A percentile compares a stretch with the other conserved stretches of the same genome.
phyloP scores from a whole-genome alignment of 2,329 filamentous ascomycete species.

The Ilyonectria destructans region DNA sequence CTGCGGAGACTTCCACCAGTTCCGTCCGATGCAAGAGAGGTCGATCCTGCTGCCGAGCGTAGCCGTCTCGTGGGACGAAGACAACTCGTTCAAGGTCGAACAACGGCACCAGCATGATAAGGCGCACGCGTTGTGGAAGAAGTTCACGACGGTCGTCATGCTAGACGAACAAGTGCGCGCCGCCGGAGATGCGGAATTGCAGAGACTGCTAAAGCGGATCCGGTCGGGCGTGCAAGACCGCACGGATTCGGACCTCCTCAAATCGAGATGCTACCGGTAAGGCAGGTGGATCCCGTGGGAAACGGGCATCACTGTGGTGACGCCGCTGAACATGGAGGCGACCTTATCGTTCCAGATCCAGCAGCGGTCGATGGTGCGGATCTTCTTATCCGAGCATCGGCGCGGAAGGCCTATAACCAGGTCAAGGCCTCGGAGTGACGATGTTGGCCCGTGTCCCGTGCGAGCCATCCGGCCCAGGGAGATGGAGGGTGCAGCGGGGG shows the following conservation, averaged over 20 bases:
- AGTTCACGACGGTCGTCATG: conserved; percentile 30
- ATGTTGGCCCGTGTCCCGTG: no score
- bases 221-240: not conserved
- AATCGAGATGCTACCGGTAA: not conserved
- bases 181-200: not conserved
- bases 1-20: conserved; percentile 26
- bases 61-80: not conserved
- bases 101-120: conserved; percentile 27
- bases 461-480: no score
- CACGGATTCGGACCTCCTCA: not conserved
- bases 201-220: not conserved
- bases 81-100: conserved; percentile 12
- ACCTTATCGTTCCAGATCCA: not conserved
- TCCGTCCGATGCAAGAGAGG: conserved; percentile 19
- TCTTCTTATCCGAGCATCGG: not conserved
- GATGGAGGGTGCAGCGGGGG: no score
- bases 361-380: not conserved
- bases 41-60: conserved; percentile 15
- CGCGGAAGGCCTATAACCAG: no score
- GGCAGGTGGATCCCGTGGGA: not conserved
- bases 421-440: no score
- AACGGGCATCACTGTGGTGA: conserved; percentile 5
- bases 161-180: conserved; percentile 18
- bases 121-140: conserved; percentile 24
- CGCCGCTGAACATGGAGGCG: conserved; percentile 6